Base-by-base conservation (phyloP, 495 filamentous ascomycete species). In the Hypoxylon perforatum region DNA sequence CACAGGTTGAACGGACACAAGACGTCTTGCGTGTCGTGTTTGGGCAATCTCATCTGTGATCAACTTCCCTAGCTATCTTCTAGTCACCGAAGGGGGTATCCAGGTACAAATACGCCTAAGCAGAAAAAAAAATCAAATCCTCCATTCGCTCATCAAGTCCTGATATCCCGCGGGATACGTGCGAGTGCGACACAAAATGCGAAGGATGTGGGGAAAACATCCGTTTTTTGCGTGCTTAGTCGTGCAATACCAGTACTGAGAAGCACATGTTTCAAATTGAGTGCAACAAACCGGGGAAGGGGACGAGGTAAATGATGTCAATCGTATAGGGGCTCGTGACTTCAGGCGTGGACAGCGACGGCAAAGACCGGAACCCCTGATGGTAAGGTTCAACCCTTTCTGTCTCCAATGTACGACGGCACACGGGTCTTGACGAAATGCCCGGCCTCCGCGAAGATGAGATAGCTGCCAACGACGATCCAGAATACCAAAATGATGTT, bases 401-500 rank as follows among this genome's bases (percentile, higher is more conserved):
- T 35, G 25, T 28, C 25, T 7, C 3, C 25, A 28, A 28, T 7
- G 25, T n/a, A 28, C 7, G 25, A 28, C 4, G 61, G 48, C 25
- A 33, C 25, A 18, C 39, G 23, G 21, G 52, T 62, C 62, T 62
- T 70, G 35, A 46, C 18, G 15, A 61, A 10, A 47, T 65, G 61
- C 8, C 45, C 57, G 33, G 57, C 23, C 11, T 66, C 14, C 7
- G 67, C 57, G 15, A 70, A 62, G 22, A 62, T 15, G 15, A 70
- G 62, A n/a, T 70, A 70, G 33, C 52, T 44, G 3, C 77, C 72
- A 28, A 81, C 67, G 2, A 74, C 62, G 7, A 56, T 55, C 81
- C 80, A 84, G 44, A 76, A 71, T 8, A 71, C 70, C 33, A 75
- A 41, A 36, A 82, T 80, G 11, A 79, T 61, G 7, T 69, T 75